A percentile compares a stretch with the other conserved stretches of the same genome.
Evolutionary conservation across 495 filamentous ascomycete species (phyloP).

Genomic region (Tuber umbilicatum): DNA sequence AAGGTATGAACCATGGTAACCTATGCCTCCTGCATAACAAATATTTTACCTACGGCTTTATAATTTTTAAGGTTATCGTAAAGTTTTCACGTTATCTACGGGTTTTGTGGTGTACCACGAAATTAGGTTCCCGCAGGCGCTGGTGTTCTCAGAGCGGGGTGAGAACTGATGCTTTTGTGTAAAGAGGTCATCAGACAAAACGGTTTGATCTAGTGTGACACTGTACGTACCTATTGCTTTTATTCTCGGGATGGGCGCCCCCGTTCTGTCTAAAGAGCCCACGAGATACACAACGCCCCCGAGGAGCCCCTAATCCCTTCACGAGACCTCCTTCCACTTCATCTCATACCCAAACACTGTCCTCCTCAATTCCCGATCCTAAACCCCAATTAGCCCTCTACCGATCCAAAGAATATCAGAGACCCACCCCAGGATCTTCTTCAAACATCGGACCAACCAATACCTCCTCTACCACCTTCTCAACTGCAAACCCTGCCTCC

Average conservation of each 20-base stretch:
- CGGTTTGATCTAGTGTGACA: background rate
- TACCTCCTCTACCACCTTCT: conserved; percentile 70
- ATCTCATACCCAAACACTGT: conserved; percentile 78
- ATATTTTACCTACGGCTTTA: background rate
- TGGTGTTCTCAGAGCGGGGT: background rate
- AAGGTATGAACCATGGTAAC: background rate
- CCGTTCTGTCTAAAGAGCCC: background rate
- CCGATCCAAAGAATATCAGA: background rate
- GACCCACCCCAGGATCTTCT: conserved; percentile 65
- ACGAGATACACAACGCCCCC: background rate
- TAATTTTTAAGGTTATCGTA: background rate
- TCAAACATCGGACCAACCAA: conserved; percentile 83
- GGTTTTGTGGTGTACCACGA: background rate
- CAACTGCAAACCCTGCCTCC: conserved; percentile 61
- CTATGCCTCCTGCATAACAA: background rate
- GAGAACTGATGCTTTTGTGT: background rate
- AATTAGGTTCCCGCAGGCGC: background rate
- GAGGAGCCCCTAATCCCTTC: background rate
- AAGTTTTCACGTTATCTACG: background rate
- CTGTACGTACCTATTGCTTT: background rate
- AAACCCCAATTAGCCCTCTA: conserved; percentile 7
- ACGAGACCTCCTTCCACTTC: conserved; percentile 45
- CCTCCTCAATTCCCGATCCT: conserved; percentile 64
- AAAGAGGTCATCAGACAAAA: background rate
- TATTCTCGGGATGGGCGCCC: background rate